These are phyloP conservation scores for Leccinum subtestaceum DNA, from an alignment of 768 basidiomycete genomes.

Conservation along the genomic window DNA sequence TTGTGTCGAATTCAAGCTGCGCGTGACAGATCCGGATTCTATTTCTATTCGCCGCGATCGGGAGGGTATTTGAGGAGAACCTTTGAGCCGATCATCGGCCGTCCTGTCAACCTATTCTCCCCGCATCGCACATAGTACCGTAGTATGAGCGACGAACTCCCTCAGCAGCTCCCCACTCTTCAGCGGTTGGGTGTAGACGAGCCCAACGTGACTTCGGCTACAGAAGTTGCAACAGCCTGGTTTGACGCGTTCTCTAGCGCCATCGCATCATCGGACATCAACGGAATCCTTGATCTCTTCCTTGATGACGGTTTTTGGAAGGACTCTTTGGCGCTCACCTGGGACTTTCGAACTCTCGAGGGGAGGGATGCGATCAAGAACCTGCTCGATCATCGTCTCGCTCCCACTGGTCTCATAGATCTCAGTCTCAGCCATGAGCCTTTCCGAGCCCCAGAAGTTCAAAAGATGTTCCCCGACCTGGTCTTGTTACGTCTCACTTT, in stretches of 20 bases:
- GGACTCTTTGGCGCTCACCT: conserved; percentile 52
- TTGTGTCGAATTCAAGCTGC: no score
- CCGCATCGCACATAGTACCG: background rate
- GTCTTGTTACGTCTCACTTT: conserved; percentile 57
- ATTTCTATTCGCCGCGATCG: background rate
- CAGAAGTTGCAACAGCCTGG: conserved; percentile 26
- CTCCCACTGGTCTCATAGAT: conserved; percentile 17
- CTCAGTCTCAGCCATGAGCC: conserved; percentile 20
- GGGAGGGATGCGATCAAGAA: conserved; percentile 37
- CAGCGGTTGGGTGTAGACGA: conserved; percentile 24
- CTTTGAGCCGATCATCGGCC: background rate
- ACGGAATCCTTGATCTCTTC: conserved; percentile 25
- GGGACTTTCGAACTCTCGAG: conserved; percentile 52
- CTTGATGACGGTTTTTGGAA: conserved; percentile 44
- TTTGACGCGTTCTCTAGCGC: conserved; percentile 24
- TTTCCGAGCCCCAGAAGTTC: conserved; percentile 33
- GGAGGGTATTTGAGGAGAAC: background rate
- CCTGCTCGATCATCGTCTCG: conserved; percentile 41
- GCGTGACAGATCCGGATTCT: conserved; percentile 22
- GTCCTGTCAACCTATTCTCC: background rate
- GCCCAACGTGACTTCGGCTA: conserved; percentile 18
- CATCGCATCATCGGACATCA: conserved; percentile 16
- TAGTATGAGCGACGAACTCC: conserved; percentile 22
- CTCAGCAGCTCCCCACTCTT: conserved; percentile 32
- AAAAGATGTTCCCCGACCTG: conserved; percentile 49